Percentiles rank a stretch among this genome's conserved stretches.
Conservation (phyloP, 345 rosid genomes). For the Adansonia digitata region DNA sequence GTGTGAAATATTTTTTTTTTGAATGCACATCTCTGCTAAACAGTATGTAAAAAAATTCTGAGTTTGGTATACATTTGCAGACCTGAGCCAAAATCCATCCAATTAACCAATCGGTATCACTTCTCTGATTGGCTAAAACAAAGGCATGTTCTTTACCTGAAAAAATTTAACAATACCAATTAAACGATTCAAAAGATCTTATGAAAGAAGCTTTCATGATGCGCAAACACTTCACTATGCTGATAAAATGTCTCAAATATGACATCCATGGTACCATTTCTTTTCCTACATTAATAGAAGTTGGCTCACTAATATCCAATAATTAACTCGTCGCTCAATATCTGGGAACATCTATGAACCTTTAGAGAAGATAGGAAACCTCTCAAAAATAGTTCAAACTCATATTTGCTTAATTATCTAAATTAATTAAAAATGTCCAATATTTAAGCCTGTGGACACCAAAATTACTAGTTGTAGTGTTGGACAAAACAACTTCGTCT, state of each 20-base stretch:
- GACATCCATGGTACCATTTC: constrained; percentile 1
- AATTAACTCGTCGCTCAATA: not conserved
- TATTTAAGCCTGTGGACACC: not conserved
- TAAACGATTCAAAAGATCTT: not conserved
- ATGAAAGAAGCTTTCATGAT: constrained; percentile 46
- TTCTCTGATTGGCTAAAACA: constrained; percentile 69
- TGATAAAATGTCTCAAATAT: constrained; percentile 17
- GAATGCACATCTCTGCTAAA: not conserved
- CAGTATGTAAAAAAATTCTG: not conserved
- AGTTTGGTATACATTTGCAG: constrained; percentile 7
- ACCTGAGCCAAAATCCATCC: constrained; percentile 98
- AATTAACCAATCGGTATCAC: constrained; percentile 94
- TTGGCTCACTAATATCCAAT: not conserved
- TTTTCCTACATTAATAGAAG: not conserved
- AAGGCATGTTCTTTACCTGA: constrained; percentile 91
- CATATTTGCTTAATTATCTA: not conserved
- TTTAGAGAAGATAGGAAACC: not conserved
- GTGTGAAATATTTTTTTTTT: not conserved
- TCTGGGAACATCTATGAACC: not conserved
- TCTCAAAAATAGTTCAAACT: not conserved
- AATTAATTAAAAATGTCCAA: not conserved
- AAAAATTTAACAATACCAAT: constrained; percentile 8
- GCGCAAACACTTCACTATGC: constrained; percentile 70
- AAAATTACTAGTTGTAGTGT: not conserved
- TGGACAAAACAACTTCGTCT: not conserved